These are phyloP conservation scores for Amaranthus tricolor DNA, from an alignment of 179 eudicot genomes.

Conservation along the genomic window DNA sequence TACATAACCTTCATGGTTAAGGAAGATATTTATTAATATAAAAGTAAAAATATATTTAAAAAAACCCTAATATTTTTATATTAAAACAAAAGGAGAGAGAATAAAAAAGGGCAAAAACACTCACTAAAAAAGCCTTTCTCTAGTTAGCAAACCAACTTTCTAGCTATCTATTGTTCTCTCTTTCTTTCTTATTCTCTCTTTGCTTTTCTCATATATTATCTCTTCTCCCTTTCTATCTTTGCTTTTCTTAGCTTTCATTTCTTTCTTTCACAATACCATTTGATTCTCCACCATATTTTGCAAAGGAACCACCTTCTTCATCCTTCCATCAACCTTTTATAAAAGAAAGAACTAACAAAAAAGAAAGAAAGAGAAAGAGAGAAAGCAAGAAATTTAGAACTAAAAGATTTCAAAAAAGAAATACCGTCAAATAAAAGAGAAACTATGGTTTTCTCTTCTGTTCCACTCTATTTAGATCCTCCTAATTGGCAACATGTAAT, in stretches of 20 bases:
- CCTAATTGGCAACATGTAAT: constrained; percentile 90
- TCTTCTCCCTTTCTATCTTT: constrained; percentile 33
- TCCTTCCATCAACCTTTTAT: constrained; percentile 49
- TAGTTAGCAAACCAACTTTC: background rate
- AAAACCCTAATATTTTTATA: constrained; percentile 23
- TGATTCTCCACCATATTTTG: constrained; percentile 65
- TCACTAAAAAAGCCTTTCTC: constrained; percentile 17
- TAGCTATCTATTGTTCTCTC: background rate
- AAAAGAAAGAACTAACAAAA: constrained; percentile 39
- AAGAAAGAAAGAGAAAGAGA: constrained; percentile 11
- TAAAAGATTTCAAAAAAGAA: constrained; percentile 21
- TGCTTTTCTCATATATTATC: background rate
- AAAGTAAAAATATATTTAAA: background rate
- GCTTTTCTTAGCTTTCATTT: constrained; percentile 25
- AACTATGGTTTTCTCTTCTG: constrained; percentile 69
- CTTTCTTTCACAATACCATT: constrained; percentile 27
- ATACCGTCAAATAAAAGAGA: constrained; percentile 14
- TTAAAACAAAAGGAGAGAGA: constrained; percentile 24
- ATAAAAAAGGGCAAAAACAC: constrained; percentile 29
- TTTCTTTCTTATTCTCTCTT: constrained; percentile 13
- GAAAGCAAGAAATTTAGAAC: background rate
- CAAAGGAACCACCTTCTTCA: constrained; percentile 32
- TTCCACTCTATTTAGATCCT: constrained; percentile 79
- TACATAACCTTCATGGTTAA: constrained; percentile 40
- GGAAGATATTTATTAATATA: background rate